Evolutionary conservation across 1,284 basidiomycete species (phyloP), one percentile per base, ranked within the genome.

Genomic region (Boletus mariae): DNA sequence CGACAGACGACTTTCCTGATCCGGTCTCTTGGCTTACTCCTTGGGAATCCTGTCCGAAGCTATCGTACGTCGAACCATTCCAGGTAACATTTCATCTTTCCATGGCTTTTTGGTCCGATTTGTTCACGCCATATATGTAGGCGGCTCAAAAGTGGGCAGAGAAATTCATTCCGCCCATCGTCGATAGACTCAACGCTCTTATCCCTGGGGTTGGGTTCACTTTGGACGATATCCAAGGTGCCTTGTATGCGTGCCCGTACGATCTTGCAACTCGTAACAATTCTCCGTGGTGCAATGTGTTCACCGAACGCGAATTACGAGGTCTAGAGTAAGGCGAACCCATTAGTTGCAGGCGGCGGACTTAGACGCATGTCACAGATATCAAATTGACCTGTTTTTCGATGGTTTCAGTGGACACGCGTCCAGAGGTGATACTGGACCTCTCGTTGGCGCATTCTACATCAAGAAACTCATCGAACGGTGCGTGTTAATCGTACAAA

Each of bases 221-320:
- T 35, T 60, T 63, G 37, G 53, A 64, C 50, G 67, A 72, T 58
- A 67, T 71, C 8, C 74, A 75, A 55, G 76, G 75, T 15, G 76
- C 76, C 44, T 61, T 79, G 20, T 78, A 75, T 58, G 74, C 72
- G 7, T 78, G 75, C 53, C 75, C 76, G 32, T 78, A 75, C 56
- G 76, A 77, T 56, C 66, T 73, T 41, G 77, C 75, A 5, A 66
- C 69, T 12, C 63, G 63, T 49, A 69, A 70, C 3, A 57, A 61
- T 26, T 73, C 71, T 15, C 71, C 73, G 1, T 78, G 77, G 75
- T 79, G 75, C 57, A 61, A 59, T 37, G 72, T 70, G 23, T 79
- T 79, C 62, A 66, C 62, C 8, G 46, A 52, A 17, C 54, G 55
- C 12, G 76, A 79, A 57, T 60, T 78, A 42, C 59, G 64, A 48